Conservation (phyloP, 2,329 filamentous ascomycete genomes). For the Fusarium abutilonis region DNA sequence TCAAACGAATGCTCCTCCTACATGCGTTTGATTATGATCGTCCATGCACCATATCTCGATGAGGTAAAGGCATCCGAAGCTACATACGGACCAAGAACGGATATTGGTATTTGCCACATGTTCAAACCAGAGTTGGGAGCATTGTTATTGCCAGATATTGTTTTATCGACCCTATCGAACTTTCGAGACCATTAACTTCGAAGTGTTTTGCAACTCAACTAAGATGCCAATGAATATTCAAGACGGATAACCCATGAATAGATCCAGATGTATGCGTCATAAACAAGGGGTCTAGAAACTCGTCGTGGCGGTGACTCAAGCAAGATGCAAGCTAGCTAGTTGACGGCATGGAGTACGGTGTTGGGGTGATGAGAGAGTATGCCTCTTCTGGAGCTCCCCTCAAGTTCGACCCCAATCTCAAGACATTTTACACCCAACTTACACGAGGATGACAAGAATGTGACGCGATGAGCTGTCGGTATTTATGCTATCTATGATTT, state of each 20-base stretch:
- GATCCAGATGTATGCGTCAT: background rate
- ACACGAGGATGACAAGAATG: background rate
- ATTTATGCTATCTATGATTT: background rate
- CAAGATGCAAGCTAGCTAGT: background rate
- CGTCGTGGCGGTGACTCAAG: background rate
- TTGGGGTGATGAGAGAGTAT: background rate
- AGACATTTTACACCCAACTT: background rate
- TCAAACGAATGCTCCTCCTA: background rate
- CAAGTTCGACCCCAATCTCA: no score
- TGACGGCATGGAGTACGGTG: background rate
- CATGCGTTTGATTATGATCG: conserved; percentile 10
- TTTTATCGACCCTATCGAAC: background rate
- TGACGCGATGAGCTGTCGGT: background rate
- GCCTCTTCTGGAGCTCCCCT: no score
- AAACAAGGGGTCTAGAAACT: background rate
- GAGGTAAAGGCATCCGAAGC: conserved; percentile 8
- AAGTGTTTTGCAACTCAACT: background rate
- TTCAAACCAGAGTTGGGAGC: background rate
- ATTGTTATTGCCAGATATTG: background rate
- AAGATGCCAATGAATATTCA: background rate
- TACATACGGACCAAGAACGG: conserved; percentile 14
- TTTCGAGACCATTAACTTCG: background rate
- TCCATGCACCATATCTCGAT: conserved; percentile 13
- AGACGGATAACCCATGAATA: background rate
- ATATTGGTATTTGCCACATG: conserved; percentile 4